Conservation (phyloP, 179 eudicot genomes). For the Silene noctiflora region DNA sequence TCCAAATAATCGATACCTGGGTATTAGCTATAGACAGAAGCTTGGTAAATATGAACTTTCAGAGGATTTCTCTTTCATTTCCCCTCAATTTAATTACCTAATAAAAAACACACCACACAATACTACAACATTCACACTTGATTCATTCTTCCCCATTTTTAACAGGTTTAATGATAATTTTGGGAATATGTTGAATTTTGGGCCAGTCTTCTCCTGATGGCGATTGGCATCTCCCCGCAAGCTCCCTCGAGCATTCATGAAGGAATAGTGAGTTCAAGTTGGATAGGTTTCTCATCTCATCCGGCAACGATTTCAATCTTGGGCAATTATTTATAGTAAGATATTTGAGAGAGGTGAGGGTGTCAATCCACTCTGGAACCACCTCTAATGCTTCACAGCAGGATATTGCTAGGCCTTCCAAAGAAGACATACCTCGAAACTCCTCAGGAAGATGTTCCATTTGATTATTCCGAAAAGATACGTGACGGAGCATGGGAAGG, state of each 20-base stretch:
- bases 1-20: no score
- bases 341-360: slow-evolving; percentile 4
- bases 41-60: no score
- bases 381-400: neutral
- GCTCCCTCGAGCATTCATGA: neutral
- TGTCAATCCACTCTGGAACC: slow-evolving; percentile 22
- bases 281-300: slow-evolving; percentile 15
- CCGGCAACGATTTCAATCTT: slow-evolving; percentile 4
- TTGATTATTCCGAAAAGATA: no score
- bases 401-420: neutral
- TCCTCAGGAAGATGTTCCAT: neutral
- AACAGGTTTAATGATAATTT: neutral
- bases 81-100: no score
- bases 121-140: no score
- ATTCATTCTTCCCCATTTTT: no score
- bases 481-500: no score
- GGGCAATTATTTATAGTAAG: neutral
- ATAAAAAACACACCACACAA: no score
- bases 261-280: neutral
- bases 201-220: slow-evolving; percentile 22
- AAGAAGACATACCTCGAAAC: neutral
- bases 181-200: slow-evolving; percentile 12
- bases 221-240: slow-evolving; percentile 9
- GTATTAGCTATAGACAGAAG: no score
- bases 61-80: no score